Percentiles rank a stretch among this genome's conserved stretches.
Evolutionary conservation across 176 grass and related monocot genomes (phyloP).

Genomic region (Chrysopogon serrulatus): DNA sequence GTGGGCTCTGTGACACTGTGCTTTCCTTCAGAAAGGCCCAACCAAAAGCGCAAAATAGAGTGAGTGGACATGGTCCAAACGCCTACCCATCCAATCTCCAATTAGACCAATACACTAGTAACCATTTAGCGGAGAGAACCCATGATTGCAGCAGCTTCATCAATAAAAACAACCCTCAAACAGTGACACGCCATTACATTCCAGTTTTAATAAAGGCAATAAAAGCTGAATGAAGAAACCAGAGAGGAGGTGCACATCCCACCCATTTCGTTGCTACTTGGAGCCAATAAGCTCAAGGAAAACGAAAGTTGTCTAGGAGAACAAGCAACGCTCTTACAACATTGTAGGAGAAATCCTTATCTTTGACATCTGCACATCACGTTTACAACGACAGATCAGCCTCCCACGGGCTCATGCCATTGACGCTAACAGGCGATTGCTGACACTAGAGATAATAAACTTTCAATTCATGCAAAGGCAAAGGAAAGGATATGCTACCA

Average conservation of each 20-base stretch:
- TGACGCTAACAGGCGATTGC: slow-evolving; percentile 4
- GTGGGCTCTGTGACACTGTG: not conserved
- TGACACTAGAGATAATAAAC: not conserved
- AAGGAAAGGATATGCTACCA: not conserved
- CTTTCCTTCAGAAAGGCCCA: not conserved
- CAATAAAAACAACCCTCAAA: not conserved
- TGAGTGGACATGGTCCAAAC: not conserved
- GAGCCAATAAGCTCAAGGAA: not conserved
- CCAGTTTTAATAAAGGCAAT: not conserved
- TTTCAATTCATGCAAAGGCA: not conserved
- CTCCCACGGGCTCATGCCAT: not conserved
- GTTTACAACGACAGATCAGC: not conserved
- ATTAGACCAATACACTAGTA: not conserved
- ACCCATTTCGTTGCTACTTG: not conserved
- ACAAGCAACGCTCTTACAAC: not conserved
- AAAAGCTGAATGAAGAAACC: not conserved
- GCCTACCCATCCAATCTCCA: not conserved
- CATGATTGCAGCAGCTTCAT: not conserved
- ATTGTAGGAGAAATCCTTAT: not conserved
- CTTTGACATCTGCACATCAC: not conserved
- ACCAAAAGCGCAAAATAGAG: not conserved
- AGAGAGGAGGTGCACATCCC: not conserved
- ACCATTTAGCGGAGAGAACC: not conserved
- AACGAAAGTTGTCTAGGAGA: not conserved
- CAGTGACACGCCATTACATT: not conserved